These are phyloP conservation scores for Coemansia pectinata DNA, from an alignment of 192 early-diverging fungal genomes.

Conservation along the genomic window DNA sequence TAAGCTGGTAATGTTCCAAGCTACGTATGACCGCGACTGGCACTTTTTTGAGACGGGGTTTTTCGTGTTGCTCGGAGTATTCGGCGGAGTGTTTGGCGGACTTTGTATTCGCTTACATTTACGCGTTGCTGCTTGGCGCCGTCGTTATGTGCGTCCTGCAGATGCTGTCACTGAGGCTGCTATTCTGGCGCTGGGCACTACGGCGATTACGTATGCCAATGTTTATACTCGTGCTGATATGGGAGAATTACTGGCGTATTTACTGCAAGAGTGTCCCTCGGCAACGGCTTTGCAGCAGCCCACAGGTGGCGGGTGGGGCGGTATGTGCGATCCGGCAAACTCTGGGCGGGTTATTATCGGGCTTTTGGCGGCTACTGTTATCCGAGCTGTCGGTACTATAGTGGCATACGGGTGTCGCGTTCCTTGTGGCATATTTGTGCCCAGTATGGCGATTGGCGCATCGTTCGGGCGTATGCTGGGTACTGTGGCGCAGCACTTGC, in stretches of 20 bases:
- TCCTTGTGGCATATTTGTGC: slow-evolving; percentile 93
- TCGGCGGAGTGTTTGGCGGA: slow-evolving; percentile 84
- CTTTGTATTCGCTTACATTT: slow-evolving; percentile 74
- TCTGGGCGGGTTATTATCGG: slow-evolving; percentile 46
- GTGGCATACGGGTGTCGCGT: slow-evolving; percentile 70
- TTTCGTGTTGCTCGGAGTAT: slow-evolving; percentile 73
- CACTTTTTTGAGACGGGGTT: slow-evolving; percentile 90
- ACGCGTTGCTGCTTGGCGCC: slow-evolving; percentile 70
- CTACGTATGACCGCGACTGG: slow-evolving; percentile 90
- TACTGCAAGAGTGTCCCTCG: slow-evolving; percentile 72
- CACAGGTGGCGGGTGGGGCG: slow-evolving; percentile 58
- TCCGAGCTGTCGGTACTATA: slow-evolving; percentile 59
- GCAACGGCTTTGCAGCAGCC: background rate
- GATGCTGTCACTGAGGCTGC: slow-evolving; percentile 71
- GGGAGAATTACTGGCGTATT: slow-evolving; percentile 75
- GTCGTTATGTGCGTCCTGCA: slow-evolving; percentile 60
- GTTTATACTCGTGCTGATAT: slow-evolving; percentile 82
- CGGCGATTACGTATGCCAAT: slow-evolving; percentile 69
- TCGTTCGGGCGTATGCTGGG: slow-evolving; percentile 90
- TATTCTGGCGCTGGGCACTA: slow-evolving; percentile 64
- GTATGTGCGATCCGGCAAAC: slow-evolving; percentile 57
- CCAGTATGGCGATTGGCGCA: slow-evolving; percentile 93
- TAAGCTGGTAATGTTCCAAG: slow-evolving; percentile 97
- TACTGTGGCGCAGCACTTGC: slow-evolving; percentile 71
- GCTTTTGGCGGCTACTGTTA: slow-evolving; percentile 58